Evolutionary conservation across 352 stramenopile species (phyloP).

Genomic region (Phytopythium kandeliae): DNA sequence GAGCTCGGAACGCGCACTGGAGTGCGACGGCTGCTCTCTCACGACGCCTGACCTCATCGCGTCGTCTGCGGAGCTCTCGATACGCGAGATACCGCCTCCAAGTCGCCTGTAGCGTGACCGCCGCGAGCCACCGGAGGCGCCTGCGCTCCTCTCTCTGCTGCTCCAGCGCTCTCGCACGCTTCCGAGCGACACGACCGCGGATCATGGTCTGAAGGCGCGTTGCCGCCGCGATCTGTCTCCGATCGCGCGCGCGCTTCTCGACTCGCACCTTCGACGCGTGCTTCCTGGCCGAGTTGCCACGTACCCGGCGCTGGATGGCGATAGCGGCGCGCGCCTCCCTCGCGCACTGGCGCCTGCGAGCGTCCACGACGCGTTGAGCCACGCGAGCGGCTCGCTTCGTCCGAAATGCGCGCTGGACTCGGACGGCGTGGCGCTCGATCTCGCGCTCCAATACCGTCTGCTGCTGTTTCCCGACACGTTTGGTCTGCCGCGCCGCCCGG

Average conservation of each 20-base stretch:
- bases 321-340: slow-evolving; percentile 36
- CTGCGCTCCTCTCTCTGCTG: slow-evolving; percentile 27
- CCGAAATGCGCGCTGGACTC: slow-evolving; percentile 62
- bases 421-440: slow-evolving; percentile 27
- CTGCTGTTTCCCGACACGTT: slow-evolving; percentile 23
- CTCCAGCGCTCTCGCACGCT: slow-evolving; percentile 27
- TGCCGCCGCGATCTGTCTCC: slow-evolving; percentile 28
- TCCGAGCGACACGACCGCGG: slow-evolving; percentile 40
- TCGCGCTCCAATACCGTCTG: slow-evolving; percentile 38
- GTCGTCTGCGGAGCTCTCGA: slow-evolving; percentile 20
- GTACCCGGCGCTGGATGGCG: slow-evolving; percentile 49
- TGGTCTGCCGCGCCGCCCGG: slow-evolving; percentile 29
- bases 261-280: slow-evolving; percentile 6
- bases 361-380: slow-evolving; percentile 31
- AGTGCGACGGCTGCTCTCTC: slow-evolving; percentile 52
- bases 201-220: slow-evolving; percentile 55
- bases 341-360: slow-evolving; percentile 22
- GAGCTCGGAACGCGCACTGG: slow-evolving; percentile 50
- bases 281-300: slow-evolving; percentile 9
- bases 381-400: slow-evolving; percentile 33
- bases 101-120: slow-evolving; percentile 44
- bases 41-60: slow-evolving; percentile 18
- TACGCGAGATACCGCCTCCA: slow-evolving; percentile 37
- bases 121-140: slow-evolving; percentile 21
- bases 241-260: slow-evolving; percentile 21